Conservation (phyloP, 129 eudicot species). For the carrot (Daucus carota) region DNA sequence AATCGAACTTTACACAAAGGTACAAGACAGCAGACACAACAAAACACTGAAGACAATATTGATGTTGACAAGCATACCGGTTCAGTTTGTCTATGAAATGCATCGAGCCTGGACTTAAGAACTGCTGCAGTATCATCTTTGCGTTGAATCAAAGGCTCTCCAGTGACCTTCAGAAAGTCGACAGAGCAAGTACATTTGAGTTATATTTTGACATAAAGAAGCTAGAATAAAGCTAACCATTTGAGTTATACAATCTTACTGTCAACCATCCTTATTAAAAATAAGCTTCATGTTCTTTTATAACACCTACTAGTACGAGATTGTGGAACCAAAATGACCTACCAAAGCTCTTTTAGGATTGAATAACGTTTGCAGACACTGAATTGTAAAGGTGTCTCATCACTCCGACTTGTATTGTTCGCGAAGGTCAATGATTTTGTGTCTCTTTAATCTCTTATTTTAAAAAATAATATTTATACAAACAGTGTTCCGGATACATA, state of each 20-base stretch:
- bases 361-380: neutral
- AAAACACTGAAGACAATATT: neutral
- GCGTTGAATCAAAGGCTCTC: slow-evolving; percentile 87
- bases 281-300: too few species aligned
- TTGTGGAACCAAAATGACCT: too few species aligned
- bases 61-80: slow-evolving; percentile 40
- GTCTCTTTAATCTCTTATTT: neutral
- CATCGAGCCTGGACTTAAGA: slow-evolving; percentile 82
- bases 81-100: slow-evolving; percentile 76
- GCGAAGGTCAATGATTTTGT: neutral
- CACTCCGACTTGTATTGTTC: neutral
- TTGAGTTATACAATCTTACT: too few species aligned
- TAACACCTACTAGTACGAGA: too few species aligned
- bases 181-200: neutral
- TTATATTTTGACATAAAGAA: too few species aligned
- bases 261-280: too few species aligned
- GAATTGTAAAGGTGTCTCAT: neutral
- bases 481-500: neutral
- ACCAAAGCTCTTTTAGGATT: too few species aligned
- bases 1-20: neutral
- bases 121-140: slow-evolving; percentile 95
- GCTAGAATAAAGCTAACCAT: too few species aligned
- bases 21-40: neutral
- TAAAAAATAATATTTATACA: neutral
- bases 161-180: slow-evolving; percentile 58